A percentile compares a stretch with the other conserved stretches of the same genome.
Evolutionary conservation across 768 basidiomycete genomes (phyloP).

Genomic region (Cystofilobasidium macerans): DNA sequence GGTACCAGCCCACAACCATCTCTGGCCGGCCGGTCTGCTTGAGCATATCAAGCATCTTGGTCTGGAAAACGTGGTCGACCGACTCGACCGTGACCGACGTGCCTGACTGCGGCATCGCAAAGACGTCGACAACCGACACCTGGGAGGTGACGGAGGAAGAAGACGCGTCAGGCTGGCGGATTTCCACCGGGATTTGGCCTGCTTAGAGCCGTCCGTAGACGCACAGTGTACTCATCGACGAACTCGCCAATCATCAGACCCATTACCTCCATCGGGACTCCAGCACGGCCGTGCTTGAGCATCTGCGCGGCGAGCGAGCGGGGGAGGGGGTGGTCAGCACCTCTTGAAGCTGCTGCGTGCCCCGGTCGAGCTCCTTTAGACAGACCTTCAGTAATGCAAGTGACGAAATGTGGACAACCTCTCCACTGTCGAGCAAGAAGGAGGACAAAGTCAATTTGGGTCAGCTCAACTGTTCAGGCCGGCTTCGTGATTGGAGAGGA

Average conservation of each 20-base stretch:
- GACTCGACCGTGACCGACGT: slow-evolving; percentile 55
- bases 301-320: slow-evolving; percentile 50
- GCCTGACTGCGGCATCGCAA: slow-evolving; percentile 97
- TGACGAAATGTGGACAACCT: slow-evolving; percentile 82
- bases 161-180: not conserved
- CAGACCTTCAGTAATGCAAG: slow-evolving; percentile 87
- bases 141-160: slow-evolving; percentile 34
- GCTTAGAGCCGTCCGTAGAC: slow-evolving; percentile 20
- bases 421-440: slow-evolving; percentile 35
- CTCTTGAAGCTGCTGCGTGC: no score
- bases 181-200: not conserved
- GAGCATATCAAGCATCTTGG: slow-evolving; percentile 96
- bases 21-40: slow-evolving; percentile 93
- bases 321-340: not conserved
- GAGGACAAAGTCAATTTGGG: not conserved
- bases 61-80: slow-evolving; percentile 89
- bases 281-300: slow-evolving; percentile 97
- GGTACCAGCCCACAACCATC: slow-evolving; percentile 99
- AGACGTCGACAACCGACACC: slow-evolving; percentile 88
- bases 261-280: slow-evolving; percentile 99
- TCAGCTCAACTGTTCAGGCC: no score
- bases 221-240: slow-evolving; percentile 76
- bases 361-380: no score
- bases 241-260: slow-evolving; percentile 82
- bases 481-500: no score